phyloP scores from a whole-genome alignment of 768 basidiomycete species.

The Kwoniella bestiolae region DNA sequence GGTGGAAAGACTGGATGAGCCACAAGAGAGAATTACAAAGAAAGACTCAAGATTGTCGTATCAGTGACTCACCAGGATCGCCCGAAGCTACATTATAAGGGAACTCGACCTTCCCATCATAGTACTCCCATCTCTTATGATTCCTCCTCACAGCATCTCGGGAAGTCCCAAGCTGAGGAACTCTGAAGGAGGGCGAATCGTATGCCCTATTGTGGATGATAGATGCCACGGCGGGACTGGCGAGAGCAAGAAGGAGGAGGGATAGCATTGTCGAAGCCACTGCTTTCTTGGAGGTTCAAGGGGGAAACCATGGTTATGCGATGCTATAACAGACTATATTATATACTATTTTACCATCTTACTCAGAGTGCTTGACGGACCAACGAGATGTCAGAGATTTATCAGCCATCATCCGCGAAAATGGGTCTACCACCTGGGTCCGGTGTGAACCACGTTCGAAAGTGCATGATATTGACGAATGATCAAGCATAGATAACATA shows the following conservation, averaged over 20 bases:
- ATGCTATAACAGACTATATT: neutral
- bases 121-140: conserved; percentile 40
- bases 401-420: neutral
- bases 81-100: conserved; percentile 58
- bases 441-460: neutral
- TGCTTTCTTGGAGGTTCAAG: neutral
- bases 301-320: neutral
- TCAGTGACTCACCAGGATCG: conserved; percentile 62
- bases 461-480: neutral
- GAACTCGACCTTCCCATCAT: conserved; percentile 28
- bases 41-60: too few species aligned
- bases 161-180: conserved; percentile 11
- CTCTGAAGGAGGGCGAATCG: conserved; percentile 28
- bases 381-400: neutral
- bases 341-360: neutral
- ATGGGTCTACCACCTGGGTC: too few species aligned
- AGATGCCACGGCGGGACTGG: conserved; percentile 5
- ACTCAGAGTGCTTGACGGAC: neutral
- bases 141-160: conserved; percentile 9
- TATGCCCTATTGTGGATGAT: conserved; percentile 29
- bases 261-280: neutral
- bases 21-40: too few species aligned
- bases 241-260: neutral
- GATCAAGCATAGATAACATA: conserved; percentile 2
- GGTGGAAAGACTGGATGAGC: too few species aligned